A percentile compares a stretch with the other conserved stretches of the same genome.
These are phyloP conservation scores for Oryza glaberrima DNA, from an alignment of 176 grass and related monocot genomes.

Conservation along the genomic window DNA sequence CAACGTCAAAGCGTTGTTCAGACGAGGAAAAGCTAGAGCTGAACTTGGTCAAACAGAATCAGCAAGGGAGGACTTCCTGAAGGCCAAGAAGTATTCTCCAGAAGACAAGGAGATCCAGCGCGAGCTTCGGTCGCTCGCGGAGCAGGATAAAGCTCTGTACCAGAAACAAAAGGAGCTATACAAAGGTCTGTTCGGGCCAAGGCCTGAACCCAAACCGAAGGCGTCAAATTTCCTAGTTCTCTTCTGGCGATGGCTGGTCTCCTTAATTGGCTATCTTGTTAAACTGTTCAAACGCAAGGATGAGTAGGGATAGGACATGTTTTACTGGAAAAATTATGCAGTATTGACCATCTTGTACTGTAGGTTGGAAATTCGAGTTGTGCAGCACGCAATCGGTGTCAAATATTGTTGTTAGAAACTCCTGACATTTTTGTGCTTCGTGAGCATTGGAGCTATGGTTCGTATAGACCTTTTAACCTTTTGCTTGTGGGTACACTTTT, in stretches of 20 bases:
- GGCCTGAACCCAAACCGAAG: conserved; percentile 64
- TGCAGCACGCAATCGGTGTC: background rate
- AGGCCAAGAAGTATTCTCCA: conserved; percentile 70
- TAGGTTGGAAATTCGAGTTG: background rate
- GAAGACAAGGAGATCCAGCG: conserved; percentile 67
- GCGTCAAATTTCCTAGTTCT: conserved; percentile 48
- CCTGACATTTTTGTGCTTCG: background rate
- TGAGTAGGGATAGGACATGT: conserved; percentile 20
- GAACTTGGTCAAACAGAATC: conserved; percentile 89
- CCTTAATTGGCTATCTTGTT: conserved; percentile 47
- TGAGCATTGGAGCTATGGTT: background rate
- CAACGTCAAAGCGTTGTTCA: conserved; percentile 84
- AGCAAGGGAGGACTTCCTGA: conserved; percentile 78
- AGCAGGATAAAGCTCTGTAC: conserved; percentile 85
- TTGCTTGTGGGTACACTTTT: background rate
- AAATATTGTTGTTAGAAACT: conserved; percentile 1
- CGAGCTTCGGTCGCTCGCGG: conserved; percentile 60
- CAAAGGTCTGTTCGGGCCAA: conserved; percentile 84
- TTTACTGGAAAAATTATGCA: background rate
- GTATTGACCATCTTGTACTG: background rate
- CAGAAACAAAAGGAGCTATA: conserved; percentile 90
- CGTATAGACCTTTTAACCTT: background rate
- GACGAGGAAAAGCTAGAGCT: conserved; percentile 86
- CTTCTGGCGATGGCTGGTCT: conserved; percentile 76
- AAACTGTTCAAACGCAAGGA: conserved; percentile 53